These are phyloP conservation scores for Chlorophyllum brunneum DNA, from an alignment of 768 basidiomycete species.

Conservation along the genomic window DNA sequence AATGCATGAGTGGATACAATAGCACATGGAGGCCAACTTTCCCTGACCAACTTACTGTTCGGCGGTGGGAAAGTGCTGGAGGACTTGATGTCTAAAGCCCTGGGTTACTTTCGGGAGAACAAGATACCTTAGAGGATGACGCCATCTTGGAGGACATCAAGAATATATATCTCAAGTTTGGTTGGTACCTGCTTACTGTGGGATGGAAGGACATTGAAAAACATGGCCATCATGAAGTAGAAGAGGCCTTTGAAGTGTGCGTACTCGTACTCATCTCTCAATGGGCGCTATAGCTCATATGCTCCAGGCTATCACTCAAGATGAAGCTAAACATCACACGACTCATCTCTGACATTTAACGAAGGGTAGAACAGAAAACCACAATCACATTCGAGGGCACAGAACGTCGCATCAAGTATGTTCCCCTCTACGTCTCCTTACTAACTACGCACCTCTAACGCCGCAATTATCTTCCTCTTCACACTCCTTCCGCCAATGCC, in stretches of 20 bases:
- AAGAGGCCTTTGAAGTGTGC: constrained; percentile 75
- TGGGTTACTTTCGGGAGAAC: constrained; percentile 19
- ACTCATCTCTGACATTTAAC: constrained; percentile 68
- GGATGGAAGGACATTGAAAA: constrained; percentile 20
- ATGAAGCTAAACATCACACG: constrained; percentile 58
- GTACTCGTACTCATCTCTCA: constrained; percentile 21
- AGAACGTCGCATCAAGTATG: constrained; percentile 55
- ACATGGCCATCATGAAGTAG: constrained; percentile 16
- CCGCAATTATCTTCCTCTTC: constrained; percentile 54
- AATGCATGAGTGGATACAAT: constrained; percentile 52
- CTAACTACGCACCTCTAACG: background rate
- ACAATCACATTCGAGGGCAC: constrained; percentile 56
- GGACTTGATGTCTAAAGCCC: constrained; percentile 18
- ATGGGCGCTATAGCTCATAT: background rate
- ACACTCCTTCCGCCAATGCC: constrained; percentile 74
- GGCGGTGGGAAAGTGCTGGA: constrained; percentile 23
- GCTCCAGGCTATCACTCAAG: constrained; percentile 76
- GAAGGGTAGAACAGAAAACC: constrained; percentile 73
- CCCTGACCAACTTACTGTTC: constrained; percentile 34
- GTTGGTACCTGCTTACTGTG: constrained; percentile 19
- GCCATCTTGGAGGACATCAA: constrained; percentile 65
- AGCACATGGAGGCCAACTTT: constrained; percentile 39
- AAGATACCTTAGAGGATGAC: constrained; percentile 5
- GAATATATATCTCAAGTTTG: constrained; percentile 21
- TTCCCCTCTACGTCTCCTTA: constrained; percentile 12